Base-by-base conservation (phyloP, 2,329 filamentous ascomycete genomes). In the Colletotrichum australisinense region DNA sequence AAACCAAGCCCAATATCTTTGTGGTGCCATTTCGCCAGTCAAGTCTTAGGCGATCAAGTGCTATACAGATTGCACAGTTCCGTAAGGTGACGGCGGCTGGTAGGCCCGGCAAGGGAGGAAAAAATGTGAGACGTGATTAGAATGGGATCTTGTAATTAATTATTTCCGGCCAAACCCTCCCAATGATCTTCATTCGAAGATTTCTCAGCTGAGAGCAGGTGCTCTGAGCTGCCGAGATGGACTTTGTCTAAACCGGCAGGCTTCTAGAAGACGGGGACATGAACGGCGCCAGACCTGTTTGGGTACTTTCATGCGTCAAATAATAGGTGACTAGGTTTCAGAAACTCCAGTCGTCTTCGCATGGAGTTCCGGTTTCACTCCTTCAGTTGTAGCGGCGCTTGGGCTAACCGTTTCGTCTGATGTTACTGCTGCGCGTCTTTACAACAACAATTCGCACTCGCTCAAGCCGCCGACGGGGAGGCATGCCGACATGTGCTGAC, bases 311-410 rank as follows among this genome's bases (percentile, higher is more conserved):
- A 66, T 70, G 60, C 67, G 71, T 52, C 7, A 14, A 58, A n/a
- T 53, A 9, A 56, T 46, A 49, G 59, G 5, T 60, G 66, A 59
- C 59, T 28, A 24, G 69, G 70, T 73, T 73, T 73, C 67, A 62
- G 67, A 73, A 70, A 73, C 60, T 38, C 60, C 56, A 35, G 32
- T 62, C 30, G 71, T 70, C 67, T 70, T 73, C 71, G 67, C 71
- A 73, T 73, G 22, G 71, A 66, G 63, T 73, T 73, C 71, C 71
- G 71, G 71, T 73, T 73, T 73, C 71, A 73, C 67, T 42, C 46
- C 28, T 56, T 59, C 35, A 49, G 32, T 60, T 56, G 28, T 38
- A 60, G 35, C 35, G 35, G 62, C 60, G 67, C 71, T 71, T 59
- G 32, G 71, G 56, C 67, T 52, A 22, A 11, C 49, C 62, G 71